Conservation (phyloP, 1,139 yeast genomes). For the Saccharomyces hybrid region DNA sequence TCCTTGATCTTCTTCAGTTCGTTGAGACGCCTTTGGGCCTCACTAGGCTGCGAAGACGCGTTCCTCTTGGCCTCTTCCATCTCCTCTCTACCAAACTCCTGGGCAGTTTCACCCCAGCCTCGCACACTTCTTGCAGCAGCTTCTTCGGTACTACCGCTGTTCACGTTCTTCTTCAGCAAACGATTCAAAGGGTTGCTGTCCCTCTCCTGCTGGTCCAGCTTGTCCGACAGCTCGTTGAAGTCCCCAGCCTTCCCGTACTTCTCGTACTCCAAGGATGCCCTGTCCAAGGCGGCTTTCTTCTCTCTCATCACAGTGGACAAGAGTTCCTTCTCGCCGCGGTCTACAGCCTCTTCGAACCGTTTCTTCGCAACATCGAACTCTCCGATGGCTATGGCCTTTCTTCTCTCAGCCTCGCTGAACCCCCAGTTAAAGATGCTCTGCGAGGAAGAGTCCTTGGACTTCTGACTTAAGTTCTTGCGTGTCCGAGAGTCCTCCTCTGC, state of each 20-base stretch:
- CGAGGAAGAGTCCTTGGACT: constrained; percentile 14
- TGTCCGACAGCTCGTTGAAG: constrained; percentile 26
- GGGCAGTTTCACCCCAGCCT: constrained; percentile 42
- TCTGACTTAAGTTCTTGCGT: constrained; percentile 6
- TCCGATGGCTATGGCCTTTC: constrained; percentile 28
- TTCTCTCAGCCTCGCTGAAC: constrained; percentile 28
- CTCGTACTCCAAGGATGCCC: constrained; percentile 20
- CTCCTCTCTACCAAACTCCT: constrained; percentile 36
- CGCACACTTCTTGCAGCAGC: constrained; percentile 28
- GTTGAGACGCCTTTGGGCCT: constrained; percentile 22
- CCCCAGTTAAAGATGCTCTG: constrained; percentile 30
- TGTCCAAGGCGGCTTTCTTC: constrained; percentile 19
- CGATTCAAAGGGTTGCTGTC: not conserved
- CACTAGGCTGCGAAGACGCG: constrained; percentile 20
- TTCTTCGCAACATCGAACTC: constrained; percentile 25
- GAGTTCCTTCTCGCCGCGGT: constrained; percentile 20
- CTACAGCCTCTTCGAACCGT: constrained; percentile 17
- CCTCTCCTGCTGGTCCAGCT: constrained; percentile 19
- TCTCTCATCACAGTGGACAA: constrained; percentile 6
- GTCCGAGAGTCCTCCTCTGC: constrained; percentile 1
- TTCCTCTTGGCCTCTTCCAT: constrained; percentile 28
- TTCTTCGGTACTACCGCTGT: constrained; percentile 18
- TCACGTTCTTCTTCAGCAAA: constrained; percentile 12
- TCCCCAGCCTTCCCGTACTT: constrained; percentile 15
- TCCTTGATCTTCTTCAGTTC: constrained; percentile 20